A percentile compares a stretch with the other conserved stretches of the same genome.
These are phyloP conservation scores for Syzygium oleosum DNA, from an alignment of 345 rosid species.

Conservation along the genomic window DNA sequence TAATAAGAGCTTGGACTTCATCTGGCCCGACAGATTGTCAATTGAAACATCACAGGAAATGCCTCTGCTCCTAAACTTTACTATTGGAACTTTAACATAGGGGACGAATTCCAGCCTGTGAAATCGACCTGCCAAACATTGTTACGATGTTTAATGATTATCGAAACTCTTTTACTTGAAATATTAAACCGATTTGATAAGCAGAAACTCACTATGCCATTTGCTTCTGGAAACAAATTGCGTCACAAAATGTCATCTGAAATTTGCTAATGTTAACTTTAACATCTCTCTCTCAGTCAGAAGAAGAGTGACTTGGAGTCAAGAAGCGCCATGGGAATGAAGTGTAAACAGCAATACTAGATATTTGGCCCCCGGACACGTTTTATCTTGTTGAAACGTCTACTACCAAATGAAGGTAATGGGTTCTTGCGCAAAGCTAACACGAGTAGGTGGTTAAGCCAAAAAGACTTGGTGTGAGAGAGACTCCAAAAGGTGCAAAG, in stretches of 20 bases:
- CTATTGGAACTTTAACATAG: constrained; percentile 70
- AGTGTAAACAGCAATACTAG: neutral
- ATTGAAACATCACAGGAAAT: constrained; percentile 83
- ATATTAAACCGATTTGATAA: neutral
- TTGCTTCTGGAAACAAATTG: neutral
- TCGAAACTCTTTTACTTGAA: neutral
- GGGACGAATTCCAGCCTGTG: constrained; percentile 39
- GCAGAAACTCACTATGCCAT: neutral
- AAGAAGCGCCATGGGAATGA: neutral
- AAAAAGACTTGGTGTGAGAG: neutral
- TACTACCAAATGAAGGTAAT: neutral
- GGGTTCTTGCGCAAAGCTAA: neutral
- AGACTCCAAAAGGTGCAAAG: neutral
- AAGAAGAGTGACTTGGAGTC: neutral
- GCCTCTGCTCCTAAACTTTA: constrained; percentile 44
- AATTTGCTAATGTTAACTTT: neutral
- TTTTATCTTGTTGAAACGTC: neutral
- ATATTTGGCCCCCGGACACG: neutral
- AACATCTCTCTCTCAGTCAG: neutral
- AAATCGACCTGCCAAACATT: constrained; percentile 32
- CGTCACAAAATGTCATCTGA: neutral
- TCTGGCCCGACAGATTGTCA: constrained; percentile 58
- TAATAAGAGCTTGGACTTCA: constrained; percentile 62
- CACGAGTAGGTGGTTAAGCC: neutral
- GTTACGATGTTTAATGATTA: neutral